Evolutionary conservation across 805 yeast genomes (phyloP).

Genomic region (Ogataea pini): DNA sequence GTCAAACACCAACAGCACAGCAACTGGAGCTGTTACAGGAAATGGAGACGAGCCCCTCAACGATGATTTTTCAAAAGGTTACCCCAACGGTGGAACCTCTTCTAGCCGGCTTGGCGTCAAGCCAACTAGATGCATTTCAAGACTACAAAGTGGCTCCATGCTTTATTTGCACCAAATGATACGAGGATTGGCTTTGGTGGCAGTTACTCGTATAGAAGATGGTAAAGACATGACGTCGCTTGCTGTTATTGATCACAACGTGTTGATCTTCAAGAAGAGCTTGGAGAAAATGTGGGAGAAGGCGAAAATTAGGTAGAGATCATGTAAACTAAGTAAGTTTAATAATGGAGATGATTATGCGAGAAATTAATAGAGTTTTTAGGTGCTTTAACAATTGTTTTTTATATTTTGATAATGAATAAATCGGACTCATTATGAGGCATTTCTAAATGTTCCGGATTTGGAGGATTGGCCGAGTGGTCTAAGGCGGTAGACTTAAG

Average conservation of each 20-base stretch:
- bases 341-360: not conserved
- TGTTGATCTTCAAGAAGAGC: conserved; percentile 74
- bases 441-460: no score
- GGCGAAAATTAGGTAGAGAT: conserved; percentile 36
- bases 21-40: not conserved
- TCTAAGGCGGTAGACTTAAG: conserved; percentile 41
- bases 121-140: conserved; percentile 60
- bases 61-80: conserved; percentile 5
- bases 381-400: not conserved
- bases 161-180: conserved; percentile 89
- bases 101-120: conserved; percentile 8
- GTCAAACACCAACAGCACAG: conserved; percentile 10
- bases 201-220: conserved; percentile 71
- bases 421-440: no score
- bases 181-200: conserved; percentile 88
- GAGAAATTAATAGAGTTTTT: no score
- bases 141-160: conserved; percentile 79
- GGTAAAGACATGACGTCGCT: conserved; percentile 48
- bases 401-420: no score
- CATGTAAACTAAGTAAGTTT: not conserved
- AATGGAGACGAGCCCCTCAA: conserved; percentile 6
- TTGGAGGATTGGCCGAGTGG: conserved; percentile 41
- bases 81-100: conserved; percentile 6
- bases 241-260: conserved; percentile 85
- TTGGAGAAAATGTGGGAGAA: conserved; percentile 70